Evolutionary conservation across 345 rosid species (phyloP), one percentile per base, ranked within the genome.

Genomic region (Cardamine occulta): DNA sequence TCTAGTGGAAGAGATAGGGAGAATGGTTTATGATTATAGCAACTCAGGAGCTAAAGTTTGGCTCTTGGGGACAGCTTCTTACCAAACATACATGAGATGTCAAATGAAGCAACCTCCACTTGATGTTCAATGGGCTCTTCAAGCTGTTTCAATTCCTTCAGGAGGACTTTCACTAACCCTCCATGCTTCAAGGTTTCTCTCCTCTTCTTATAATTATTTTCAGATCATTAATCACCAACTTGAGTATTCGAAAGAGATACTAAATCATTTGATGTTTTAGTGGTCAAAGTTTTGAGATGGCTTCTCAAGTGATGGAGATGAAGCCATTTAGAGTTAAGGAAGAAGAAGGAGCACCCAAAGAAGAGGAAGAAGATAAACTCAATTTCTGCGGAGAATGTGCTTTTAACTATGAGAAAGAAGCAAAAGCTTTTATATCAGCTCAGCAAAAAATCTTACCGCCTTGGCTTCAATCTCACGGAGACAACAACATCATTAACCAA

Each of bases 41-140:
- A 70, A 52, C 59, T 65, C 83, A 44, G 81, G 75, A 58, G 8
- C 77, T 2, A 90, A 81, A 79, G 87, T 90, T 19, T 90, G 98
- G 95, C 74, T 93, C 17, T 32, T 89, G 74, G 95, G 85, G 3
- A 88, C 91, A 52, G 89, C 97, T 62, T 90, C 83, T 75, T 86
- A 86, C 70, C 89, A 93, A 67, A 87, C 97, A 56, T 93, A 93
- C 79, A 84, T 83, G 83, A 89, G 81, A 78, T 89, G 97, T 73
- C 95, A 90, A 65, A 89, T 85, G 91, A 89, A 82, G 71, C 93
- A 86, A 65, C 97, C 95, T 79, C 81, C 91, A 64, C 88, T 93
- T 70, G 98, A 93, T 77, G 74, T 76, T 62, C 90, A 89, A 56
- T 93, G 98, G 98, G 81, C 81, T 63, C 85, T 90, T 78, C 93